Base-by-base conservation (phyloP, 1,284 basidiomycete species). In the Pseudozyma tsukubaensis region DNA sequence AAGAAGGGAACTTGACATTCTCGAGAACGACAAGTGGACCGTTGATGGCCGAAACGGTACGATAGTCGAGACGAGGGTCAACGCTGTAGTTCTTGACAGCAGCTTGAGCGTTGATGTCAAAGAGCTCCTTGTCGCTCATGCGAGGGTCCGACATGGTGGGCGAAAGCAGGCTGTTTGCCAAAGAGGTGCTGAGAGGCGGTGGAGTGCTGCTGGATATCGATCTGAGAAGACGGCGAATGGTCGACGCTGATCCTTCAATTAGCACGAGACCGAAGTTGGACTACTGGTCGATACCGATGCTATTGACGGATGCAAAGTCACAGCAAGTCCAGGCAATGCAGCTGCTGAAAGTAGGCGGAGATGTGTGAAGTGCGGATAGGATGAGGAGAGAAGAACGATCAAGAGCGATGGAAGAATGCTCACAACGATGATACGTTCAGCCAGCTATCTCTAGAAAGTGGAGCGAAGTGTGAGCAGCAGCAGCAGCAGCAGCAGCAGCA, bases 1-100 rank as follows among this genome's bases (percentile, higher is more conserved):
- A 99, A n/a, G 94, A 94, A 5, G 96, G 93, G 86, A 99, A 99
- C 77, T 98, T 98, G 89, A 99, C 97, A 85, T 99, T 97, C 87
- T 99, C 97, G 73, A 99, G 88, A 16, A 99, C 91, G 66, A 99
- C 97, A 57, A 99, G 89, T 52, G 85, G 85, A 51, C 94, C 95
- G 84, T 98, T 98, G 86, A 98, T 92, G 72, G 94, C 94, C 83
- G 94, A 94, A 59, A 97, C 94, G 45, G 94, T 97, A 68, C 93
- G 90, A 87, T 97, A 97, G 86, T 97, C 94, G 76, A 97, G 88
- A 85, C 95, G 92, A 50, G 95, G 96, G 80, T 97, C 86, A 68
- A 88, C 85, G 60, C 81, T 85, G 85, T 88, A 88, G 72, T 87
- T 84, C 64, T 86, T 83, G 54, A 87, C 86, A 52, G 94, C 93